Conservation (phyloP, 2,329 filamentous ascomycete species). For the Phoma sp. region DNA sequence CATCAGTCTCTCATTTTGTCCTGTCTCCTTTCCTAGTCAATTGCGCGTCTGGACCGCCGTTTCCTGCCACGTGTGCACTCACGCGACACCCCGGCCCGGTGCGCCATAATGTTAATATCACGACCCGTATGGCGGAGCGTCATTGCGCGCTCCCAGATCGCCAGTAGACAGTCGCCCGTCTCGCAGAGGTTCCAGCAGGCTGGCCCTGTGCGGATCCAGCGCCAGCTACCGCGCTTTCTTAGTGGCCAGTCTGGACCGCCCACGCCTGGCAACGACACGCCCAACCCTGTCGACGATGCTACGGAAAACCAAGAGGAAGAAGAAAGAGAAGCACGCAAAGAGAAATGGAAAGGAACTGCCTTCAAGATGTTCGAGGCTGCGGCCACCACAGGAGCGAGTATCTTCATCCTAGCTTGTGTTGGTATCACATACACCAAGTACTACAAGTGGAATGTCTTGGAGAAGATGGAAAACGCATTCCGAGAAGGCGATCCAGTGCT, state of each 20-base stretch:
- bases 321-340: constrained; percentile 24
- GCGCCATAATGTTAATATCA: constrained; percentile 42
- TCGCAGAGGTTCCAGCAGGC: constrained; percentile 31
- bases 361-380: constrained; percentile 62
- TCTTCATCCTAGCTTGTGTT: constrained; percentile 55
- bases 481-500: constrained; percentile 88
- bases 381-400: constrained; percentile 58
- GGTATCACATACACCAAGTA: constrained; percentile 57
- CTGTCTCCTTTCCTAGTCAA: constrained; percentile 20
- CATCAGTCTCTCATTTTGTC: constrained; percentile 25
- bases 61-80: constrained; percentile 27
- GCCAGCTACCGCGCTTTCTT: constrained; percentile 30
- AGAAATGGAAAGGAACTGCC: constrained; percentile 48
- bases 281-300: constrained; percentile 48
- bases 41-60: constrained; percentile 17
- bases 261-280: constrained; percentile 46
- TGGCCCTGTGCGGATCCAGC: constrained; percentile 25
- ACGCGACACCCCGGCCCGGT: constrained; percentile 30
- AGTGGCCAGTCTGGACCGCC: constrained; percentile 46
- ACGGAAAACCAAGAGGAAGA: constrained; percentile 33
- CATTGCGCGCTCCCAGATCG: constrained; percentile 8
- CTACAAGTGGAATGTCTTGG: constrained; percentile 90
- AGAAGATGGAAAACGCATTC: constrained; percentile 93
- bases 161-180: constrained; percentile 10
- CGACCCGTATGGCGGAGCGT: constrained; percentile 23